These are phyloP conservation scores for Rauvolfia tetraphylla DNA, from an alignment of 257 asterid species.

Conservation along the genomic window DNA sequence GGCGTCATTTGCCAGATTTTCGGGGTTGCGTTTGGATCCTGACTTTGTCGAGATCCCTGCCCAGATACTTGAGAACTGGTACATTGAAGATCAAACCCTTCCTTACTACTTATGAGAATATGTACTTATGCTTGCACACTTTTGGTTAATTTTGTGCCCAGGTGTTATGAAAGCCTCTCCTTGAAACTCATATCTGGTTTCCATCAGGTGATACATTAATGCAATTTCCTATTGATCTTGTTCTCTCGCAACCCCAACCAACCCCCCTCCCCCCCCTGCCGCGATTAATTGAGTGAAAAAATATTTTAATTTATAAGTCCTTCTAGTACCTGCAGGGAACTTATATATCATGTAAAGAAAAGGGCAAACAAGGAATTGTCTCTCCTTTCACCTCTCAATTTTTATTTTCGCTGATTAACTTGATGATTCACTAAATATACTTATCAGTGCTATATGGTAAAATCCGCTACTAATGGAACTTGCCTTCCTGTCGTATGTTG, in stretches of 20 bases:
- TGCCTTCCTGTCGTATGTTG: not conserved
- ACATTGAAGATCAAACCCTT: constrained; percentile 8
- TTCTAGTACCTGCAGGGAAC: not conserved
- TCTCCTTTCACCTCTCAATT: constrained; percentile 1
- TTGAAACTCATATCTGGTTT: constrained; percentile 88
- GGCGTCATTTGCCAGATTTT: constrained; percentile 80
- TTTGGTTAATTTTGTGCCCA: constrained; percentile 25
- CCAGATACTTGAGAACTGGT: constrained; percentile 82
- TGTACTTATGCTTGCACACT: constrained; percentile 14
- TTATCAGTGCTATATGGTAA: not conserved
- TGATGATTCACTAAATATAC: not conserved
- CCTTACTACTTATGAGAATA: constrained; percentile 5
- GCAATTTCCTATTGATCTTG: not conserved
- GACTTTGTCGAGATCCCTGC: constrained; percentile 96
- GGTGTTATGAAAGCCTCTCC: constrained; percentile 81
- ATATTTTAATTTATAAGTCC: not conserved
- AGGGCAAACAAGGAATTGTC: not conserved
- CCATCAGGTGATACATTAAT: constrained; percentile 58
- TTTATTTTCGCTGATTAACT: not conserved
- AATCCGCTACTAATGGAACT: not conserved
- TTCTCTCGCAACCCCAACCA: too few species aligned
- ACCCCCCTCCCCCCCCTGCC: too few species aligned
- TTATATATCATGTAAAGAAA: not conserved
- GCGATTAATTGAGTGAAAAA: not conserved
- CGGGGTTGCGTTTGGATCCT: constrained; percentile 91